Evolutionary conservation across 1,284 basidiomycete genomes (phyloP), one percentile per base, ranked within the genome.

Genomic region (Boletus mariae): DNA sequence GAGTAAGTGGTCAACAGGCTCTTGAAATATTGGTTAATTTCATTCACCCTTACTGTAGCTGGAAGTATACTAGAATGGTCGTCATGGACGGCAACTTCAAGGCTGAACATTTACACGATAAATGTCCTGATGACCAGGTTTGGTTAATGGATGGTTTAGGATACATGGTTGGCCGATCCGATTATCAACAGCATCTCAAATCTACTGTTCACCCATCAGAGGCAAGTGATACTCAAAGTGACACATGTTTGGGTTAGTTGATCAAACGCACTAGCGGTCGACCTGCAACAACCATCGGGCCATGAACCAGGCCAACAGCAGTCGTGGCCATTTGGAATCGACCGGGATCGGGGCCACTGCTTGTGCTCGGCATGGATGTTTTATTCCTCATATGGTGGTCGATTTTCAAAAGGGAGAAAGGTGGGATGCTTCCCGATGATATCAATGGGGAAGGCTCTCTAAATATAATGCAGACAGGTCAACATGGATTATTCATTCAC

Each of bases 401-500:
- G 28, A 48, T 11, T 41, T 47, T 15, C 46, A 47, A 12, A 47
- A 47, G 28, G 46, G 46, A 0, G 25, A 38, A 12, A 9, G 35
- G 46, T 40, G 8, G 20, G 8, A 29, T 5, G 28, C 20, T 20
- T 20, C 20, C 20, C 20, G 20, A 20, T 20, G 20, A 20, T 20
- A 20, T 20, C 20, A 20, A 20, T 20, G 20, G 20, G 20, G 20
- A 20, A 20, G 20, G 20, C 20, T 20, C 20, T 20, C 20, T 20
- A 20, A 20, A 20, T 20, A 20, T 20, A 29, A 29, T 29, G 28
- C 28, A 64, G 62, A 12, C 59, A 62, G 20, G 34, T 34, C 0
- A 65, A 65, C 40, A 64, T 65, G 53, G 63, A 65, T 40, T 65
- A 59, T 17, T 45, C 53, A 0, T 17, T 65, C 23, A 8, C 53